phyloP scores from a whole-genome alignment of 139 green algal species.

The Chlorella vulgaris region DNA sequence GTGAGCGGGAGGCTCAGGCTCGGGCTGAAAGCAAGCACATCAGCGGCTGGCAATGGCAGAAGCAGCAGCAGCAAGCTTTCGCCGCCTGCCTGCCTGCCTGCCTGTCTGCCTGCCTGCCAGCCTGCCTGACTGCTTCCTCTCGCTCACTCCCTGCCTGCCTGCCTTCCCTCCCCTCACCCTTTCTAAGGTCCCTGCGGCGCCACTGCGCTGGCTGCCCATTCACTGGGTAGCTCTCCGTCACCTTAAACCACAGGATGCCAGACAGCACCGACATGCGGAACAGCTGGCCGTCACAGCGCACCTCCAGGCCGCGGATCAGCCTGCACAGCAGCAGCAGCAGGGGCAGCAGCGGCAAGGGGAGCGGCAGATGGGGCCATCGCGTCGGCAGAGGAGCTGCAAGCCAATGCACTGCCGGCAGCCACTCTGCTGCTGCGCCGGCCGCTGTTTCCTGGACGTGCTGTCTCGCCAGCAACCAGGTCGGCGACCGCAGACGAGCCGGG shows the following conservation, averaged over 20 bases:
- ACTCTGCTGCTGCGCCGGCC: no score
- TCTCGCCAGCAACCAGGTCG: no score
- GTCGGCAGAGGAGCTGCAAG: no score
- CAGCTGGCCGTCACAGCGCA: not conserved
- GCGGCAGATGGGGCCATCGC: no score
- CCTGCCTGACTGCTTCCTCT: not conserved
- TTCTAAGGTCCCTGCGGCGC: conserved; percentile 27
- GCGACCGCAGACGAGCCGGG: no score
- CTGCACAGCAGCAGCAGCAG: not conserved
- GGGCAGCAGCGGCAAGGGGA: no score
- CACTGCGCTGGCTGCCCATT: not conserved
- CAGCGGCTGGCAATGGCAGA: not conserved
- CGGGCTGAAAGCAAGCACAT: not conserved
- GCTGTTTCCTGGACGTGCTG: no score
- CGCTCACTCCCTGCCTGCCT: not conserved
- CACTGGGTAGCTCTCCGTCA: conserved; percentile 4
- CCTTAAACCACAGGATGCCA: conserved; percentile 48
- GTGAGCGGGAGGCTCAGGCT: no score
- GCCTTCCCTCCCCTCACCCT: not conserved
- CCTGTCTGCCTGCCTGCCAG: not conserved
- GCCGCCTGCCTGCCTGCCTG: not conserved
- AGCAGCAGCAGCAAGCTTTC: not conserved
- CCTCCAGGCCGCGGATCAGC: conserved; percentile 34
- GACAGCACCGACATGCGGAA: conserved; percentile 35
- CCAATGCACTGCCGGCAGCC: no score